A percentile compares a stretch with the other conserved stretches of the same genome.
Evolutionary conservation across 208 protist species (phyloP).

Genomic region (Phytomonas sp.): DNA sequence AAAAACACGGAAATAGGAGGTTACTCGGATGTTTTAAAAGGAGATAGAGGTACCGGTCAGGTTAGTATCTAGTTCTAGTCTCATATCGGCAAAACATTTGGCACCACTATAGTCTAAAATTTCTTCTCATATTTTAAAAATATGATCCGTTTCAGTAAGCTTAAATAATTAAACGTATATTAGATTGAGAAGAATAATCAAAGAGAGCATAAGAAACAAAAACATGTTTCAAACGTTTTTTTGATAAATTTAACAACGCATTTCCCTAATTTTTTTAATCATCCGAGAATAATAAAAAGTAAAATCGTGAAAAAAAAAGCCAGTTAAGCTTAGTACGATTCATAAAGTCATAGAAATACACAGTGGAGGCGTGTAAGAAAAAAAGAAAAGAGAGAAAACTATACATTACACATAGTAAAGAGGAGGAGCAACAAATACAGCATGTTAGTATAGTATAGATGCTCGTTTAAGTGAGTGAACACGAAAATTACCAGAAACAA

Average conservation of each 20-base stretch:
- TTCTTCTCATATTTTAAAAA: not conserved
- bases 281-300: not conserved
- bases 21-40: not conserved
- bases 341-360: not conserved
- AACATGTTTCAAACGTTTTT: not conserved
- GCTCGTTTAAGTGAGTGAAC: not conserved
- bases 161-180: not conserved
- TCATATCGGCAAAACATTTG: not conserved
- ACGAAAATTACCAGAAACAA: not conserved
- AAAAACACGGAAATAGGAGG: not conserved
- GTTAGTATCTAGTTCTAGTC: not conserved
- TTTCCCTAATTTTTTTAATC: not conserved
- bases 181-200: not conserved
- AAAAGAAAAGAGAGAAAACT: slow-evolving; percentile 1
- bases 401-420: slow-evolving; percentile 5
- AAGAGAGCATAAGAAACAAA: not conserved
- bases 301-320: not conserved
- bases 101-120: not conserved
- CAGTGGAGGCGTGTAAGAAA: not conserved
- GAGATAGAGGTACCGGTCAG: not conserved
- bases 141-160: not conserved
- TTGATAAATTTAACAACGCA: not conserved
- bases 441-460: slow-evolving; percentile 8
- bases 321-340: not conserved
- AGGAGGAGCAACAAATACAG: not conserved